A percentile compares a stretch with the other conserved stretches of the same genome.
phyloP scores from a whole-genome alignment of 2,329 filamentous ascomycete species.

The Xylaria digitata region DNA sequence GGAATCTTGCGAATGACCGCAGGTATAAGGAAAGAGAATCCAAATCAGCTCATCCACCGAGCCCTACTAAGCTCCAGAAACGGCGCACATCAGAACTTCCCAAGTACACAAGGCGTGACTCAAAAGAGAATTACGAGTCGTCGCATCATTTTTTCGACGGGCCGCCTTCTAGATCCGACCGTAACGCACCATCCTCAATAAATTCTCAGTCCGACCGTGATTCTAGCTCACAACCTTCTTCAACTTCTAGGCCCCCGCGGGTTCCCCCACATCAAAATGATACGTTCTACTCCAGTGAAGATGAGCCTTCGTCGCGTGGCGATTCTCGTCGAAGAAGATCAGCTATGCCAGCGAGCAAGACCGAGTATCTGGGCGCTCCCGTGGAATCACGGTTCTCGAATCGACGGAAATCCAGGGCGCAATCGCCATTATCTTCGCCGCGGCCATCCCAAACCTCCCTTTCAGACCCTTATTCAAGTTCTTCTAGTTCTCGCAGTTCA shows the following conservation, averaged over 20 bases:
- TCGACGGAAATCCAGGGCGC: constrained; percentile 42
- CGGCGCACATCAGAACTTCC: constrained; percentile 44
- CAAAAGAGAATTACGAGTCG: constrained; percentile 42
- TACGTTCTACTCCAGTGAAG: constrained; percentile 49
- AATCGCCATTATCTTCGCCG: constrained; percentile 46
- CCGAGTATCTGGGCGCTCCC: constrained; percentile 40
- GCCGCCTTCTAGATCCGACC: constrained; percentile 38
- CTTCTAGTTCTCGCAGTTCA: constrained; percentile 46
- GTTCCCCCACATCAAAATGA: constrained; percentile 41
- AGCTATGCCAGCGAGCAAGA: constrained; percentile 37
- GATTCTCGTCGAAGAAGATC: constrained; percentile 44
- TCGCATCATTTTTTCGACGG: constrained; percentile 38
- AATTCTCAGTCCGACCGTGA: constrained; percentile 43
- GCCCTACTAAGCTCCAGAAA: constrained; percentile 43
- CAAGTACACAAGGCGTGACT: constrained; percentile 39
- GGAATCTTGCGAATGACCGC: constrained; percentile 39
- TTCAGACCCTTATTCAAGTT: constrained; percentile 40
- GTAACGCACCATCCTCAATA: constrained; percentile 35
- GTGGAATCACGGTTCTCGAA: constrained; percentile 38
- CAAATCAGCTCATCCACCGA: constrained; percentile 39
- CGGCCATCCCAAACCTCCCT: constrained; percentile 43
- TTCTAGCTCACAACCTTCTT: constrained; percentile 41
- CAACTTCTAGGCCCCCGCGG: constrained; percentile 40
- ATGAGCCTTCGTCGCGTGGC: constrained; percentile 42
- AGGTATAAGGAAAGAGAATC: constrained; percentile 40